Percentiles rank a stretch among this genome's conserved stretches.
phyloP scores from a whole-genome alignment of 805 yeast genomes.

The Candida cerambycidarum region DNA sequence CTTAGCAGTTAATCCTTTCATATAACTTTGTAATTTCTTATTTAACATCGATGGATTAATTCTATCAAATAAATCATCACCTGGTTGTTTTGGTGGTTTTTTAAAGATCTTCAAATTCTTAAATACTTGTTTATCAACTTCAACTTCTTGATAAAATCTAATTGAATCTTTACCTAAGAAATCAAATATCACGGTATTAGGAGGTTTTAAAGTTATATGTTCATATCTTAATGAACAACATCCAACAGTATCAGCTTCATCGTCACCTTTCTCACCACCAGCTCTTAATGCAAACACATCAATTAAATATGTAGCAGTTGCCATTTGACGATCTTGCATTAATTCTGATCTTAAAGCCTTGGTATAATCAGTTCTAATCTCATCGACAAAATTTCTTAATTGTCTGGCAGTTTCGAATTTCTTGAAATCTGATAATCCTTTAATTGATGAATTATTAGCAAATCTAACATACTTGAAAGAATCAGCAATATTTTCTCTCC shows the following conservation, averaged over 20 bases:
- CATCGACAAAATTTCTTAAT: conserved; percentile 67
- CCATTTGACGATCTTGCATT: conserved; percentile 88
- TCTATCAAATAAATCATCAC: conserved; percentile 90
- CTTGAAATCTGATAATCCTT: conserved; percentile 86
- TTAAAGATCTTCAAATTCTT: conserved; percentile 85
- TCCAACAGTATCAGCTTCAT: conserved; percentile 97
- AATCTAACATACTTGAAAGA: conserved; percentile 84
- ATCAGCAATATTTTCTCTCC: conserved; percentile 90
- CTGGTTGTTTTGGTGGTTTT: conserved; percentile 83
- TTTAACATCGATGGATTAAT: conserved; percentile 80
- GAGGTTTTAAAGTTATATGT: conserved; percentile 83
- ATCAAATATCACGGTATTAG: conserved; percentile 82
- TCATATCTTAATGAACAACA: conserved; percentile 93
- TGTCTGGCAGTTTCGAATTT: conserved; percentile 94
- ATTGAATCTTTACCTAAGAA: conserved; percentile 95
- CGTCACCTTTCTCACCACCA: conserved; percentile 96
- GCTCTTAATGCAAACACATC: conserved; percentile 95
- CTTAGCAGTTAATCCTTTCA: conserved; percentile 93
- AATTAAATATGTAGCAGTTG: conserved; percentile 89
- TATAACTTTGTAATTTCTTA: conserved; percentile 82
- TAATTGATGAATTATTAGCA: conserved; percentile 86
- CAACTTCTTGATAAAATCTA: conserved; percentile 87
- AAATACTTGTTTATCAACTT: conserved; percentile 89
- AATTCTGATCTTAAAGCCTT: conserved; percentile 65
- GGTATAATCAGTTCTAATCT: conserved; percentile 73